phyloP scores from a whole-genome alignment of 148 eudicot species.

The Vaccinium darrowii region DNA sequence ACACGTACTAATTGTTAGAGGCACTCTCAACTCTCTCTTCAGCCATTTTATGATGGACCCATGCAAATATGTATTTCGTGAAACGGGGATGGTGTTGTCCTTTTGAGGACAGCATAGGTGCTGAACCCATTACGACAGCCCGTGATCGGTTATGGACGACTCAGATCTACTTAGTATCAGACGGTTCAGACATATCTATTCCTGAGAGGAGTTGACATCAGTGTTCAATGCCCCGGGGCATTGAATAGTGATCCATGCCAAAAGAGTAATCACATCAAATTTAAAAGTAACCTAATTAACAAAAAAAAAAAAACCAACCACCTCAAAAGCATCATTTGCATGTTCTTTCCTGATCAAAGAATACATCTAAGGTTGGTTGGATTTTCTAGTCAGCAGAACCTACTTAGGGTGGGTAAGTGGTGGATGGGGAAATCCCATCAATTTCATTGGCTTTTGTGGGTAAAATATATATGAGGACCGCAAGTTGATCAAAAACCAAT shows the following conservation, averaged over 20 bases:
- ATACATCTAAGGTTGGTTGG: background rate
- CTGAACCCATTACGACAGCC: rapidly evolving
- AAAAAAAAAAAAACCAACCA: background rate
- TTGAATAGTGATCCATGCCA: background rate
- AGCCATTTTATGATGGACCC: no score
- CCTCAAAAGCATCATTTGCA: background rate
- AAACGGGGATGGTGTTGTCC: no score
- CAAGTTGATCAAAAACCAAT: background rate
- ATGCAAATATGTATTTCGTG: no score
- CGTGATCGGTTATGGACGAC: no score
- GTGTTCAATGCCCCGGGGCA: background rate
- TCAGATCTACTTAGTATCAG: no score
- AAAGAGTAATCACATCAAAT: background rate
- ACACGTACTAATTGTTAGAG: background rate
- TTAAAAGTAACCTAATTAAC: background rate
- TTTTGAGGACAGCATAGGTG: no score
- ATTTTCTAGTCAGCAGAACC: background rate
- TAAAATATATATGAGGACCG: background rate
- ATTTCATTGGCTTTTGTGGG: background rate
- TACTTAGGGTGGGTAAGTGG: background rate
- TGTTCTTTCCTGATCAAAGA: background rate
- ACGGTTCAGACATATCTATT: no score
- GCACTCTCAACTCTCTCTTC: no score
- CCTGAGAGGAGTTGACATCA: background rate
- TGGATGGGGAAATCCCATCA: background rate